Evolutionary conservation across 306 rosid genomes (phyloP).

Genomic region (Lathyrus tuberosus): DNA sequence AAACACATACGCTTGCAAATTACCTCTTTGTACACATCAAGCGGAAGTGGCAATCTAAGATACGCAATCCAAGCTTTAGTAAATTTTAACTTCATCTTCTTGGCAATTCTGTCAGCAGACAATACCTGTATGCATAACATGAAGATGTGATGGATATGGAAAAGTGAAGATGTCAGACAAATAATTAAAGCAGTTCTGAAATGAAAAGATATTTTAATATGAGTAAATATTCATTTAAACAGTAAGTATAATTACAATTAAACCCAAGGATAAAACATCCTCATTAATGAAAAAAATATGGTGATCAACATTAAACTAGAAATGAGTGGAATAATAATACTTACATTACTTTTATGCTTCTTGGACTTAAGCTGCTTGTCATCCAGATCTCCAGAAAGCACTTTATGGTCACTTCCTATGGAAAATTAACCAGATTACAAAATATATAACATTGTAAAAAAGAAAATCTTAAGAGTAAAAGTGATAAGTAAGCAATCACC

Average conservation of each 20-base stretch:
- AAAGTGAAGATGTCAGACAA: neutral
- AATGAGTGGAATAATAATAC: slow-evolving; percentile 24
- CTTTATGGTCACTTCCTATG: slow-evolving; percentile 51
- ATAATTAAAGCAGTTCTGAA: slow-evolving; percentile 3
- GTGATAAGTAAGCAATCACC: slow-evolving; percentile 49
- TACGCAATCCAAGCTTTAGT: slow-evolving; percentile 85
- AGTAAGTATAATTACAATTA: neutral
- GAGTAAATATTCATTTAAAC: neutral
- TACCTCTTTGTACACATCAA: slow-evolving; percentile 94
- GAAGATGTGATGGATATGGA: slow-evolving; percentile 24
- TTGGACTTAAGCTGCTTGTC: slow-evolving; percentile 52
- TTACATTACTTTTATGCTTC: slow-evolving; percentile 55
- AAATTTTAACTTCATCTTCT: slow-evolving; percentile 80
- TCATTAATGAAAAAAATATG: slow-evolving; percentile 6
- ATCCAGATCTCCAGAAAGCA: slow-evolving; percentile 47
- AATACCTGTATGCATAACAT: slow-evolving; percentile 53
- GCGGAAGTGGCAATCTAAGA: slow-evolving; percentile 85
- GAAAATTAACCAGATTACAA: slow-evolving; percentile 38
- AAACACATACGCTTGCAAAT: slow-evolving; percentile 36
- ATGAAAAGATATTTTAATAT: neutral
- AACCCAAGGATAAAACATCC: neutral
- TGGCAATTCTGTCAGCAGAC: slow-evolving; percentile 57
- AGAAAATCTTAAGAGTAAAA: neutral
- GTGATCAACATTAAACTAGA: slow-evolving; percentile 25
- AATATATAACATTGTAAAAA: neutral